phyloP scores from a whole-genome alignment of 805 yeast species.

The Cyberlindnera maritima region DNA sequence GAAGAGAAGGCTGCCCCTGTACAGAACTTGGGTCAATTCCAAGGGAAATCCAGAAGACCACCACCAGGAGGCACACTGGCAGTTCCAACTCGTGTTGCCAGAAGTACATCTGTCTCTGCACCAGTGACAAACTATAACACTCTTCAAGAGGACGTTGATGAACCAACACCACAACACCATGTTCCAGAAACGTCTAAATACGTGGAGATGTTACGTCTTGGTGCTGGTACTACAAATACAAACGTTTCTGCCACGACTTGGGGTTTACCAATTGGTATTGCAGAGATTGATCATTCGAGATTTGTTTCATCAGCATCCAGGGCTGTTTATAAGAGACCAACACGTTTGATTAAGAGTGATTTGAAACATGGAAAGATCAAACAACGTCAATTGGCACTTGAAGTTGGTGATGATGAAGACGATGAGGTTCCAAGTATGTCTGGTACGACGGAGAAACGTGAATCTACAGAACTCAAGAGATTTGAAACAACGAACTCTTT shows the following conservation, averaged over 20 bases:
- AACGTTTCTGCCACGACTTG: constrained; percentile 44
- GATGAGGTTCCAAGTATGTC: constrained; percentile 1
- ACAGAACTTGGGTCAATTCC: constrained; percentile 18
- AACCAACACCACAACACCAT: constrained; percentile 18
- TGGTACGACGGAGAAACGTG: constrained; percentile 7
- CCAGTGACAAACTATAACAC: constrained; percentile 18
- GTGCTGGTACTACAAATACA: constrained; percentile 47
- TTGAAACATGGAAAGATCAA: constrained; percentile 61
- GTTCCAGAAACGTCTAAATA: constrained; percentile 53
- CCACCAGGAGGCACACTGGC: constrained; percentile 35
- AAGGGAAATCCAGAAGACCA: constrained; percentile 31
- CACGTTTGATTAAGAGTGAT: constrained; percentile 34
- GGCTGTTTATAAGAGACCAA: constrained; percentile 16
- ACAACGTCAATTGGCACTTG: constrained; percentile 70
- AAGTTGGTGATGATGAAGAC: constrained; percentile 63
- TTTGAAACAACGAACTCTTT: constrained; percentile 12
- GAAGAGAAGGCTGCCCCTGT: constrained; percentile 33
- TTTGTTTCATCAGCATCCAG: constrained; percentile 13
- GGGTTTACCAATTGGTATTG: constrained; percentile 54
- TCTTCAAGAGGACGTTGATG: constrained; percentile 14
- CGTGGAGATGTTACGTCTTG: constrained; percentile 41
- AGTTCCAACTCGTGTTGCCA: constrained; percentile 34
- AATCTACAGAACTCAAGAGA: constrained; percentile 19
- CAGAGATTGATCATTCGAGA: constrained; percentile 39
- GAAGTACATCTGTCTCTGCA: constrained; percentile 33